phyloP scores from a whole-genome alignment of 768 basidiomycete genomes.

The Mrakia frigida region DNA sequence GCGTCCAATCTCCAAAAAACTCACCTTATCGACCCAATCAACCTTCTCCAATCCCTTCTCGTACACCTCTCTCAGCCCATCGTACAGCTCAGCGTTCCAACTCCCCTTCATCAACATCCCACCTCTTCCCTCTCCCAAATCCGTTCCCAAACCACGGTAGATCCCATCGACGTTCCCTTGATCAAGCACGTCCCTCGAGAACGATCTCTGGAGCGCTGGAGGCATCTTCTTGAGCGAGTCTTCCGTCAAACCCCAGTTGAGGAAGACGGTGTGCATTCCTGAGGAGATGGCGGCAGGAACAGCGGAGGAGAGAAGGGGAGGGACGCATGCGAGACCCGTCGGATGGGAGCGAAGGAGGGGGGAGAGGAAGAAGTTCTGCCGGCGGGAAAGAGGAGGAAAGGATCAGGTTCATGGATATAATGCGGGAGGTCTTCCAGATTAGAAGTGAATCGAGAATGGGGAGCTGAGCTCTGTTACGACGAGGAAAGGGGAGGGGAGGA shows the following conservation, averaged over 20 bases:
- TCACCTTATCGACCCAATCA: background rate
- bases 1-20: background rate
- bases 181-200: slow-evolving; percentile 9
- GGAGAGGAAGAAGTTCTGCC: slow-evolving; percentile 28
- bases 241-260: slow-evolving; percentile 28
- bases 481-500: no score
- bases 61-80: slow-evolving; percentile 1
- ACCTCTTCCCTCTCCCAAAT: slow-evolving; percentile 27
- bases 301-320: slow-evolving; percentile 4
- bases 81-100: slow-evolving; percentile 32
- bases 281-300: slow-evolving; percentile 14
- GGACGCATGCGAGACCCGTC: slow-evolving; percentile 5
- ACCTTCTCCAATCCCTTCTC: background rate
- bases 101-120: slow-evolving; percentile 12
- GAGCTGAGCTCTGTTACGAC: background rate
- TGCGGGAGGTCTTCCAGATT: no score
- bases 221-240: slow-evolving; percentile 26
- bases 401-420: no score
- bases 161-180: background rate
- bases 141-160: slow-evolving; percentile 1
- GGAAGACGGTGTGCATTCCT: slow-evolving; percentile 24
- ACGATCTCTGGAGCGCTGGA: slow-evolving; percentile 17
- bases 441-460: background rate
- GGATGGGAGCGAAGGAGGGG: background rate
- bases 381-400: background rate